phyloP scores from a whole-genome alignment of 257 asterid species.

The Salvia splendens region DNA sequence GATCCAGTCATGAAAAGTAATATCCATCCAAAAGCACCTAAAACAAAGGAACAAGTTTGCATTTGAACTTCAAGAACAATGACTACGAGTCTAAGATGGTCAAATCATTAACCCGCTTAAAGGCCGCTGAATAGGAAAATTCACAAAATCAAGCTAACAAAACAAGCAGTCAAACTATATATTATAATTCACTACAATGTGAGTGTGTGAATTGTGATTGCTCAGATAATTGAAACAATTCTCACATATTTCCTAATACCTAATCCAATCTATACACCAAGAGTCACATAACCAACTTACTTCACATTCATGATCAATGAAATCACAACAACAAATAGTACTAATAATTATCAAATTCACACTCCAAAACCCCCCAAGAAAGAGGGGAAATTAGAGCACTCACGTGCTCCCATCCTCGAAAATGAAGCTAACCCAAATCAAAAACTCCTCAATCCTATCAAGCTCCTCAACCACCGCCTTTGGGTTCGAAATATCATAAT shows the following conservation, averaged over 20 bases:
- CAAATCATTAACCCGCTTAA: neutral
- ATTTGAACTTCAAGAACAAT: no score
- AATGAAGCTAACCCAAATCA: constrained; percentile 95
- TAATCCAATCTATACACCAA: constrained; percentile 4
- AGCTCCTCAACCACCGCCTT: constrained; percentile 89
- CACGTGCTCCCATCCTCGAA: constrained; percentile 86
- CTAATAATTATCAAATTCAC: neutral
- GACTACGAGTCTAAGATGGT: no score
- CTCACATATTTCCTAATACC: neutral
- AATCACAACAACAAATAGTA: neutral
- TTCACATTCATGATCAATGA: neutral
- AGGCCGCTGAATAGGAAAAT: neutral
- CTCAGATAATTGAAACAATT: neutral
- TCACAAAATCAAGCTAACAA: neutral
- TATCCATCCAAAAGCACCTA: constrained; percentile 3
- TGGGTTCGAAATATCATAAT: constrained; percentile 55
- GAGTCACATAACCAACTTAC: neutral
- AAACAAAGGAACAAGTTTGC: neutral
- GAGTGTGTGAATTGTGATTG: neutral
- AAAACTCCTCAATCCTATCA: constrained; percentile 94
- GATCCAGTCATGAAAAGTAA: neutral
- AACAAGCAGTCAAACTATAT: constrained; percentile 1
- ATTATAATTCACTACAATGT: neutral
- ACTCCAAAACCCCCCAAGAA: neutral
- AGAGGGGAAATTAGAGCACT: constrained; percentile 40